phyloP scores from a whole-genome alignment of 1,284 basidiomycete species.

The Sutorius eximius region DNA sequence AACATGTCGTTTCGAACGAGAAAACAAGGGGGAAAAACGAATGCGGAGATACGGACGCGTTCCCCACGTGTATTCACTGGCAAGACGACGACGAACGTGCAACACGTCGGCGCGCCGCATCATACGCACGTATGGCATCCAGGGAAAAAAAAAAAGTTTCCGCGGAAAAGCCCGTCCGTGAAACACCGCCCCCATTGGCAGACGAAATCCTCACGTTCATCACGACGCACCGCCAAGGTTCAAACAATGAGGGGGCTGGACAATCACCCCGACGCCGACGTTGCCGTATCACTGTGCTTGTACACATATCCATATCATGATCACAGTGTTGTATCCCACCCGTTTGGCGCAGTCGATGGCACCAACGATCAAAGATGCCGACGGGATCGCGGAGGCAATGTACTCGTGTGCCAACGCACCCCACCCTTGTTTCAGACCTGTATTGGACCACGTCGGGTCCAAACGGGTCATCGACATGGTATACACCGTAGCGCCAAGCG shows the following conservation, averaged over 20 bases:
- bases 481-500: not conserved
- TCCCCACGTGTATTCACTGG: not conserved
- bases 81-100: constrained; percentile 1
- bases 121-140: not conserved
- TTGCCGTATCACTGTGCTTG: not conserved
- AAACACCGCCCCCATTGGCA: not conserved
- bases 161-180: not conserved
- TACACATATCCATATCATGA: not conserved
- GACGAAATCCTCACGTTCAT: not conserved
- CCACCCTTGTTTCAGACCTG: not conserved
- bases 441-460: not conserved
- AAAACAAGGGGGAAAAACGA: not conserved
- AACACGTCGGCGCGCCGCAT: not conserved
- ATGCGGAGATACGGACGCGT: not conserved
- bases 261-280: not conserved
- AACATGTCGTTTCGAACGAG: not conserved
- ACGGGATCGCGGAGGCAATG: too few relatives aligned
- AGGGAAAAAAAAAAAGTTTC: not conserved
- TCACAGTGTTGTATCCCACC: not conserved
- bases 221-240: not conserved
- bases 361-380: not conserved
- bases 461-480: not conserved
- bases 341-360: not conserved
- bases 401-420: not conserved
- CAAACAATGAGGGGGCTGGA: not conserved